Percentiles rank a stretch among this genome's conserved stretches.
Conservation (phyloP, 75 land plant species). For the Ceratopteris richardii region DNA sequence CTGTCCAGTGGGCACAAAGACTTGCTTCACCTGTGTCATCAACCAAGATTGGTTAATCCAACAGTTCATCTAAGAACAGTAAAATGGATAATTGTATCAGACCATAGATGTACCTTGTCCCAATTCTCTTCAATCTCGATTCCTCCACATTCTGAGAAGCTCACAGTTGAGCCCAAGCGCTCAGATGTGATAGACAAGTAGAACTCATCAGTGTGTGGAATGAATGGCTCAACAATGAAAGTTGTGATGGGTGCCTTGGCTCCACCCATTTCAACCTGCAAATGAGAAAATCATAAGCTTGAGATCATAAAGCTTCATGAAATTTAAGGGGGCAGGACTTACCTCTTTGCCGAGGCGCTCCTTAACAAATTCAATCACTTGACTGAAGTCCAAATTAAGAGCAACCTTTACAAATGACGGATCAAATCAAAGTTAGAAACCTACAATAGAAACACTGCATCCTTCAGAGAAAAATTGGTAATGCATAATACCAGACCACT, state of each 20-base stretch:
- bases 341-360: slow-evolving; percentile 68
- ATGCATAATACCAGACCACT: too few relatives aligned
- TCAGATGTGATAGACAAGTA: slow-evolving; percentile 70
- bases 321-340: not conserved
- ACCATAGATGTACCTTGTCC: slow-evolving; percentile 52
- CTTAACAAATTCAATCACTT: slow-evolving; percentile 58
- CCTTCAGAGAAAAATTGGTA: too few relatives aligned
- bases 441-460: too few relatives aligned
- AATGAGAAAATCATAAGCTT: not conserved
- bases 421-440: too few relatives aligned
- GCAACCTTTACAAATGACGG: slow-evolving; percentile 40
- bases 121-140: slow-evolving; percentile 89
- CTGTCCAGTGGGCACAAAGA: slow-evolving; percentile 39
- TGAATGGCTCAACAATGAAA: slow-evolving; percentile 76
- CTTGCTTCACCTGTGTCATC: slow-evolving; percentile 46
- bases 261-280: slow-evolving; percentile 76
- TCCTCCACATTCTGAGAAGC: slow-evolving; percentile 88
- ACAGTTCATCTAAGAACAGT: too few relatives aligned
- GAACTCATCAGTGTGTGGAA: slow-evolving; percentile 69
- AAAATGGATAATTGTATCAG: not conserved
- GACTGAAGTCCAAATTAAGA: slow-evolving; percentile 57
- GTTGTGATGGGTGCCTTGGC: slow-evolving; percentile 80
- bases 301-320: too few relatives aligned
- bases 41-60: too few relatives aligned
- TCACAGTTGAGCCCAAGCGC: slow-evolving; percentile 58